phyloP scores from a whole-genome alignment of 306 rosid genomes.

The Albizia julibrissin region DNA sequence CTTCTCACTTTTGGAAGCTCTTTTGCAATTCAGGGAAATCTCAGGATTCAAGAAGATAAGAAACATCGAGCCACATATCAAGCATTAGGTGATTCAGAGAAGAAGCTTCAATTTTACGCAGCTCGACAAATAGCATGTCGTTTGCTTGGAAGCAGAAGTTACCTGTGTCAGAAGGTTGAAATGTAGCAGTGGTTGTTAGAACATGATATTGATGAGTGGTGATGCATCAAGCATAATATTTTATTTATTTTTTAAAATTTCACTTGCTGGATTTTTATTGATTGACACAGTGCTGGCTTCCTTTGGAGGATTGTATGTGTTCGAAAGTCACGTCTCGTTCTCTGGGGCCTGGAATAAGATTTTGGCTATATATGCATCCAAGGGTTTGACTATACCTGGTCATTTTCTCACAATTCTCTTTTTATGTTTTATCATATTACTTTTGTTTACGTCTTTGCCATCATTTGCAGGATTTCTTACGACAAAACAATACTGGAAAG shows the following conservation, averaged over 20 bases:
- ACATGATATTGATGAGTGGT: conserved; percentile 1
- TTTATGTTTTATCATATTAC: not conserved
- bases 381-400: conserved; percentile 52
- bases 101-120: conserved; percentile 75
- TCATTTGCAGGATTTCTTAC: conserved; percentile 73
- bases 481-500: conserved; percentile 96
- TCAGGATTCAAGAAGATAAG: conserved; percentile 68
- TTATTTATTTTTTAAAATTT: conserved; percentile 1
- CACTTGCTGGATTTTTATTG: not conserved
- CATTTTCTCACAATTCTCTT: conserved; percentile 7
- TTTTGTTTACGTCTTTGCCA: conserved; percentile 7
- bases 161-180: conserved; percentile 91
- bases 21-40: conserved; percentile 54
- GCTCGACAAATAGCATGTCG: conserved; percentile 97
- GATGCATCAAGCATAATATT: conserved; percentile 5
- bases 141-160: conserved; percentile 84
- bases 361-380: conserved; percentile 98
- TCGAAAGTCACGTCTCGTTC: conserved; percentile 51
- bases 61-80: conserved; percentile 83
- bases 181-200: not conserved
- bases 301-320: conserved; percentile 90
- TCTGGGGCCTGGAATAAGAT: conserved; percentile 66
- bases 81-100: conserved; percentile 73
- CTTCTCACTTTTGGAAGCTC: not conserved
- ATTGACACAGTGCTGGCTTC: conserved; percentile 84